These are phyloP conservation scores for Veloboletus limbatus DNA, from an alignment of 1,284 basidiomycete species.

Conservation along the genomic window DNA sequence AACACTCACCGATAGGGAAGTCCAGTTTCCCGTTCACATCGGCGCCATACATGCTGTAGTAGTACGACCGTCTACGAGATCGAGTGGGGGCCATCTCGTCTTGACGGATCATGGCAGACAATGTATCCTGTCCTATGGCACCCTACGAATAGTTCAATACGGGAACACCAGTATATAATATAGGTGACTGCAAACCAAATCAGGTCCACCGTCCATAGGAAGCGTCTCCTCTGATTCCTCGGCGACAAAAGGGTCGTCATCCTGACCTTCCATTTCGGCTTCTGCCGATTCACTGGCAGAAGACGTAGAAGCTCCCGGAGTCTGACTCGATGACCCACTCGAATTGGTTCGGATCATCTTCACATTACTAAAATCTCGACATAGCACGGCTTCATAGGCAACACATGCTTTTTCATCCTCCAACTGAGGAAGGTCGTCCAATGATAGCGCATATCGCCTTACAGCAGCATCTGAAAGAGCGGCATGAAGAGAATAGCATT, in stretches of 20 bases:
- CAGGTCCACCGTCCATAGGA: constrained; percentile 14
- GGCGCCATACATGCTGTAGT: constrained; percentile 38
- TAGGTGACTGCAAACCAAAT: constrained; percentile 33
- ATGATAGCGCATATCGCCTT: constrained; percentile 46
- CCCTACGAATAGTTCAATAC: constrained; percentile 42
- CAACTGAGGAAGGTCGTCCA: constrained; percentile 53
- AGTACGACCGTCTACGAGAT: constrained; percentile 51
- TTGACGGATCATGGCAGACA: constrained; percentile 64
- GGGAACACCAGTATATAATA: constrained; percentile 1
- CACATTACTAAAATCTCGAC: constrained; percentile 43
- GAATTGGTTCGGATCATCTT: constrained; percentile 28
- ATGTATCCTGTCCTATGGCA: constrained; percentile 59
- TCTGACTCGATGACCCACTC: constrained; percentile 17
- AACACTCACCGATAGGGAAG: constrained; percentile 50
- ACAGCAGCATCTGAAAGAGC: constrained; percentile 44
- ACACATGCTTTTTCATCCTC: constrained; percentile 45
- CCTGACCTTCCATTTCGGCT: constrained; percentile 18
- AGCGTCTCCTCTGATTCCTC: constrained; percentile 25
- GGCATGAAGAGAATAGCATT: constrained; percentile 38
- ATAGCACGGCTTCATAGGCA: constrained; percentile 47
- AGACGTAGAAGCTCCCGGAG: constrained; percentile 1
- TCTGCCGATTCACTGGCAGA: constrained; percentile 10
- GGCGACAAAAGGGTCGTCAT: constrained; percentile 21
- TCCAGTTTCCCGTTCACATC: constrained; percentile 47
- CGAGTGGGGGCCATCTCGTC: constrained; percentile 62